Conservation (phyloP, 805 yeast species). For the Kockiozyma suomiensis region DNA sequence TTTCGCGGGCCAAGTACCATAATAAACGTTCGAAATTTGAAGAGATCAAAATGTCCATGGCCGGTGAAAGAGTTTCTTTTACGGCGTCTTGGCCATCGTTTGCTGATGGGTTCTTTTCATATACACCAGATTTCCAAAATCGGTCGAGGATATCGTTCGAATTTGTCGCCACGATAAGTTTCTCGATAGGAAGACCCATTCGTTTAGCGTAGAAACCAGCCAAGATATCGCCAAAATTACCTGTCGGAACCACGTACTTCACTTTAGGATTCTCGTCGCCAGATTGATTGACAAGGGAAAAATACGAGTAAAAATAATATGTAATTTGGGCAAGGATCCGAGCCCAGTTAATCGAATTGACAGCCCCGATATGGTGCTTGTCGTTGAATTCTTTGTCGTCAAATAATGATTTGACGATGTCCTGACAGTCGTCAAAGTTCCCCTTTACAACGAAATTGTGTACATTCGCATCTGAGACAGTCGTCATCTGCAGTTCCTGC, state of each 20-base stretch:
- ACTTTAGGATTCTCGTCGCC: conserved; percentile 51
- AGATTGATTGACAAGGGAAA: conserved; percentile 52
- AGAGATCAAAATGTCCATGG: conserved; percentile 96
- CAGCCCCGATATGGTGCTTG: conserved; percentile 94
- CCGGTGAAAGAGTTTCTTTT: conserved; percentile 91
- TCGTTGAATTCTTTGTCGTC: conserved; percentile 86
- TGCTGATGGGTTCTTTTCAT: conserved; percentile 59
- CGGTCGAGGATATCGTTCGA: conserved; percentile 94
- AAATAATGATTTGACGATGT: conserved; percentile 88
- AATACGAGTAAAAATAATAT: conserved; percentile 90
- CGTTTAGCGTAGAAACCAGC: conserved; percentile 94
- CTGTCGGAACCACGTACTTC: conserved; percentile 93
- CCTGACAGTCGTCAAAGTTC: conserved; percentile 98
- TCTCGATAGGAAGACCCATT: conserved; percentile 92
- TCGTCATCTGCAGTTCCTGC: conserved; percentile 98
- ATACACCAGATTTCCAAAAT: conserved; percentile 82
- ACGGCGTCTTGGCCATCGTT: conserved; percentile 63
- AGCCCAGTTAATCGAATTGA: conserved; percentile 98
- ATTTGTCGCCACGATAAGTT: conserved; percentile 90
- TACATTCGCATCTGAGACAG: conserved; percentile 88
- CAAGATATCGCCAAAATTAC: conserved; percentile 96
- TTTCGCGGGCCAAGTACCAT: conserved; percentile 87
- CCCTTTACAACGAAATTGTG: conserved; percentile 95
- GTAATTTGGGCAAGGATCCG: conserved; percentile 97
- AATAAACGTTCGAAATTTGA: conserved; percentile 94